These are phyloP conservation scores for Imleria badia DNA, from an alignment of 768 basidiomycete species.

Conservation along the genomic window DNA sequence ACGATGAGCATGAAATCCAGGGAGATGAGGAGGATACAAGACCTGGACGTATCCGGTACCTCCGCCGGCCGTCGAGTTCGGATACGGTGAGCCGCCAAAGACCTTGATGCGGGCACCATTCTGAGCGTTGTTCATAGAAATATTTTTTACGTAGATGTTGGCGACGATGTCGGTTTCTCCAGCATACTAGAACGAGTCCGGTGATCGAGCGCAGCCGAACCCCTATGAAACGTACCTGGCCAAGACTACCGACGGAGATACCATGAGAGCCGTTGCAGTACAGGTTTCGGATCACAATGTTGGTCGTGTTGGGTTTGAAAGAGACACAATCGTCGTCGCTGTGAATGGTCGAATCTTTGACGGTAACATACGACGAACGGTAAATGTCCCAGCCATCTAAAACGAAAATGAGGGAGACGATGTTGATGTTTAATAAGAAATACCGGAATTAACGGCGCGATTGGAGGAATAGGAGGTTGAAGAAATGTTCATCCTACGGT, in stretches of 20 bases:
- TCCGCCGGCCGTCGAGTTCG: conserved; percentile 41
- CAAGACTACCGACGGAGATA: conserved; percentile 50
- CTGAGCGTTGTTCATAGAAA: conserved; percentile 45
- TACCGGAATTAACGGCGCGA: conserved; percentile 37
- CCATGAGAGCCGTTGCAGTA: conserved; percentile 40
- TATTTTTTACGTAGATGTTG: conserved; percentile 42
- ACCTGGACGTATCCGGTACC: conserved; percentile 44
- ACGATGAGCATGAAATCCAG: not conserved
- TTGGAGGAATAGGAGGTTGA: conserved; percentile 35
- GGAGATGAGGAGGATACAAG: not conserved
- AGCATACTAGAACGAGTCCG: conserved; percentile 30
- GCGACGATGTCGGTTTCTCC: conserved; percentile 43
- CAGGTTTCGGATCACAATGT: conserved; percentile 41
- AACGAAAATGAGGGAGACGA: not conserved
- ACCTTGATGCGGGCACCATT: conserved; percentile 55
- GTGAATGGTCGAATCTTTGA: conserved; percentile 38
- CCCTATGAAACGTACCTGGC: conserved; percentile 29
- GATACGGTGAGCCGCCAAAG: conserved; percentile 44
- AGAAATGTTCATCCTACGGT: conserved; percentile 38
- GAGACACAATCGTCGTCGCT: conserved; percentile 44
- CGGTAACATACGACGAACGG: conserved; percentile 35
- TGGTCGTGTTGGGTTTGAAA: conserved; percentile 34
- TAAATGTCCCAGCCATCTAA: conserved; percentile 53
- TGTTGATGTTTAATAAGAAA: not conserved
- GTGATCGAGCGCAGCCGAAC: not conserved